Percentiles rank a stretch among this genome's conserved stretches.
phyloP scores from a whole-genome alignment of 306 rosid species.

The Dalbergia cultrata region DNA sequence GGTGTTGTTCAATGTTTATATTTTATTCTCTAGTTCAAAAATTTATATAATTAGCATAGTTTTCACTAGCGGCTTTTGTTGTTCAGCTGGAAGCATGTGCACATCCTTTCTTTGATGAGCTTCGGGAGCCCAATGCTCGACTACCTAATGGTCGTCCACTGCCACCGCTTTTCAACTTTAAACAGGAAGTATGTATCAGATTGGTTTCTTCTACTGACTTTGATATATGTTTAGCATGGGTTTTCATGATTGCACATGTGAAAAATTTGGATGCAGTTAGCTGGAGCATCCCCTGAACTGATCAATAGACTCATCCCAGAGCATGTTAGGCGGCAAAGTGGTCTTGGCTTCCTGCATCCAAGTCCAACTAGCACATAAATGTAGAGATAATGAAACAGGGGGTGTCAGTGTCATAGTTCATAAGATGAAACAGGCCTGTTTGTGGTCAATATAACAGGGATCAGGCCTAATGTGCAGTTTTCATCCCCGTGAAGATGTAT shows the following conservation, averaged over 20 bases:
- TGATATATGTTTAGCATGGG: not conserved
- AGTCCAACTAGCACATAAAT: constrained; percentile 66
- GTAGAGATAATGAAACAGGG: constrained; percentile 54
- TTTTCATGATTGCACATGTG: constrained; percentile 2
- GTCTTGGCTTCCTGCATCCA: constrained; percentile 62
- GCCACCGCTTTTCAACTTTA: constrained; percentile 90
- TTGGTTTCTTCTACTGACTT: constrained; percentile 32
- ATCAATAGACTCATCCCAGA: constrained; percentile 87
- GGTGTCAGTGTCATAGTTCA: constrained; percentile 37
- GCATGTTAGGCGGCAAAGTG: constrained; percentile 75
- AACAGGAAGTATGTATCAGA: constrained; percentile 82
- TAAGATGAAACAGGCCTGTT: constrained; percentile 54
- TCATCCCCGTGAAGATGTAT: constrained; percentile 65
- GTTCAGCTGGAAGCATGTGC: constrained; percentile 93
- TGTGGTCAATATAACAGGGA: constrained; percentile 60
- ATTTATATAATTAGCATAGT: constrained; percentile 23
- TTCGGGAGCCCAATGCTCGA: constrained; percentile 85
- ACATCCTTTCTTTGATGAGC: constrained; percentile 94
- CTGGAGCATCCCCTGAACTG: constrained; percentile 81
- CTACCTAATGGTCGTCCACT: constrained; percentile 86
- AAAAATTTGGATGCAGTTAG: constrained; percentile 61
- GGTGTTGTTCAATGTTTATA: not conserved
- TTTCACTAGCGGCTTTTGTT: constrained; percentile 39
- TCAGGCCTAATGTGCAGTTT: constrained; percentile 61
- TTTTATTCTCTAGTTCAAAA: constrained; percentile 11